phyloP scores from a whole-genome alignment of 805 yeast genomes.

The Saturnispora diversa region DNA sequence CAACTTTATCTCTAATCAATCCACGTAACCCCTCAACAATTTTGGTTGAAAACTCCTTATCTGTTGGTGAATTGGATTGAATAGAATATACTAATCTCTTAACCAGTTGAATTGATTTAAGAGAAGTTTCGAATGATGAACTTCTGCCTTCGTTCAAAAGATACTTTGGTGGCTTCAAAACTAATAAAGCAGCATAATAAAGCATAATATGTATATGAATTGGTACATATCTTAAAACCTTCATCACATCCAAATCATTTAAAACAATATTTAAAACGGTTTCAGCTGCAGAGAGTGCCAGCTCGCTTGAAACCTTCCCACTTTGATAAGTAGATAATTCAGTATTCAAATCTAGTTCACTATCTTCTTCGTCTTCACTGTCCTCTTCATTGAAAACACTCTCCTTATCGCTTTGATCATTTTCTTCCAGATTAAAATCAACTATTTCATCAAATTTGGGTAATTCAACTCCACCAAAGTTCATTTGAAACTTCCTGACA shows the following conservation, averaged over 20 bases:
- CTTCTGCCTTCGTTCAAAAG: constrained; percentile 18
- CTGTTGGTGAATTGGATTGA: constrained; percentile 42
- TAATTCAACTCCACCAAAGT: constrained; percentile 17
- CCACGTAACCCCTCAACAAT: constrained; percentile 29
- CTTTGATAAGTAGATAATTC: constrained; percentile 25
- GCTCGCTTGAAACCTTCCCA: constrained; percentile 30
- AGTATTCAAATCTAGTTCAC: constrained; percentile 10
- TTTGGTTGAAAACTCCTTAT: constrained; percentile 40
- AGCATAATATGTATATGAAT: constrained; percentile 68
- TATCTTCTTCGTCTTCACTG: constrained; percentile 17
- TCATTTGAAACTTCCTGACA: constrained; percentile 36
- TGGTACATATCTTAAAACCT: constrained; percentile 55
- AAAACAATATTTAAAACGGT: constrained; percentile 52
- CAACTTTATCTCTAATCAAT: constrained; percentile 25
- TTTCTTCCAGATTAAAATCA: constrained; percentile 12
- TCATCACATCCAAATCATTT: constrained; percentile 49
- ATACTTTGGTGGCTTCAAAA: constrained; percentile 41
- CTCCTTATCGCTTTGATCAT: constrained; percentile 21
- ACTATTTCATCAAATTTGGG: constrained; percentile 23
- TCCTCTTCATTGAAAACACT: constrained; percentile 20
- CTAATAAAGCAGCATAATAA: constrained; percentile 54
- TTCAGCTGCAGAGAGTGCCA: constrained; percentile 57
- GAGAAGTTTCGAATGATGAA: constrained; percentile 24
- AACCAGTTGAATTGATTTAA: constrained; percentile 36
- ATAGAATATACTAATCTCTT: constrained; percentile 38